These are phyloP conservation scores for Trichoderma cornu-damae DNA, from an alignment of 2,329 filamentous ascomycete genomes.

Conservation along the genomic window DNA sequence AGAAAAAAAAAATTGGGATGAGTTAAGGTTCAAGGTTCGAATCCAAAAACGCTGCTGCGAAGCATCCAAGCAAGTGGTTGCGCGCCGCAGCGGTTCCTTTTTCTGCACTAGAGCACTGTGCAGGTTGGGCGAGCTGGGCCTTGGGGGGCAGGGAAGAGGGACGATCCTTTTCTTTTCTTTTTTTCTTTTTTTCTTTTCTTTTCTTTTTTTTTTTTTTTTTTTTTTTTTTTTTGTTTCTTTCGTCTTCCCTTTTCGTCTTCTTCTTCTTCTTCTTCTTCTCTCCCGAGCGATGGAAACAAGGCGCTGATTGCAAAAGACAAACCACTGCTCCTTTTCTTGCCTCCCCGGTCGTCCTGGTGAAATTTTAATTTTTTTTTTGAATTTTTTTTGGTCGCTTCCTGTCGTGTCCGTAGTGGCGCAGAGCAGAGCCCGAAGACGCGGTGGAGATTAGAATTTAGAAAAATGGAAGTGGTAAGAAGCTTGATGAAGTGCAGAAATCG, in stretches of 20 bases:
- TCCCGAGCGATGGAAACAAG: neutral
- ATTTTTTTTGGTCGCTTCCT: too few relatives aligned
- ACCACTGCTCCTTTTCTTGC: neutral
- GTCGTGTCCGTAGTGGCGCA: neutral
- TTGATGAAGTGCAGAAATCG: neutral
- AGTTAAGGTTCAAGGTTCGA: neutral
- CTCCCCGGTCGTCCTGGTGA: neutral
- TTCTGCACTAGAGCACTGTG: conserved; percentile 13
- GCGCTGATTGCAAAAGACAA: neutral
- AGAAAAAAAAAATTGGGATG: too few relatives aligned
- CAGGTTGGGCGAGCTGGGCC: neutral
- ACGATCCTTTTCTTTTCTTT: neutral
- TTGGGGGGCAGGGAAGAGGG: neutral
- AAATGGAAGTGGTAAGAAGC: neutral
- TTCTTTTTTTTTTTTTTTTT: neutral
- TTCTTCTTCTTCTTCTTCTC: neutral
- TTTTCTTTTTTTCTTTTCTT: neutral
- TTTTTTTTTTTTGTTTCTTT: neutral
- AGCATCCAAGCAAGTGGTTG: conserved; percentile 4
- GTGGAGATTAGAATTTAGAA: too few relatives aligned
- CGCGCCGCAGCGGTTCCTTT: conserved; percentile 12
- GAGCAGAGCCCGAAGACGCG: neutral
- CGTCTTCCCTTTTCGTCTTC: neutral
- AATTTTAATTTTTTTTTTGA: neutral
- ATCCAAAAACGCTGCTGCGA: neutral